Percentiles rank a stretch among this genome's conserved stretches.
Conservation (phyloP, 2,329 filamentous ascomycete genomes). For the Zarea fungicola region DNA sequence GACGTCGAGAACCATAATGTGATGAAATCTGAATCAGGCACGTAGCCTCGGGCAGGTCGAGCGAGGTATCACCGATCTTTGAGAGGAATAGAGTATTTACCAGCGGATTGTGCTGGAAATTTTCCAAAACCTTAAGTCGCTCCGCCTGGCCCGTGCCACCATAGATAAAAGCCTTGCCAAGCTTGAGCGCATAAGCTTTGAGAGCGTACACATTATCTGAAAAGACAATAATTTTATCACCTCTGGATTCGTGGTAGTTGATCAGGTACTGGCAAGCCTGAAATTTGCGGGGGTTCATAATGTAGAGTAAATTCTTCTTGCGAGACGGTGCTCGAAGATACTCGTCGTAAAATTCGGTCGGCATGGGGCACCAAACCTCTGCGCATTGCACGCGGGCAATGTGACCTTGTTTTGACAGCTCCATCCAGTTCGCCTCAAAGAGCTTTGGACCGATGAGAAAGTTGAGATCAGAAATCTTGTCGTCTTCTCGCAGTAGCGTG, state of each 20-base stretch:
- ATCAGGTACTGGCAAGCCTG: constrained; percentile 98
- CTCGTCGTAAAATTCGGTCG: constrained; percentile 93
- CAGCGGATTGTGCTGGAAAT: constrained; percentile 87
- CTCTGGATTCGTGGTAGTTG: constrained; percentile 89
- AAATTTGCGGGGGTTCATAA: constrained; percentile 97
- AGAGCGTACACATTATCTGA: constrained; percentile 96
- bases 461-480: constrained; percentile 96
- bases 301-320: constrained; percentile 60
- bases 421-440: constrained; percentile 99
- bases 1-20: constrained; percentile 92
- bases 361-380: constrained; percentile 99
- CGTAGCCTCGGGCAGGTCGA: constrained; percentile 92
- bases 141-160: constrained; percentile 83
- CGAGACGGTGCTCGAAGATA: constrained; percentile 67
- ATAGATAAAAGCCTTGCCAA: constrained; percentile 86
- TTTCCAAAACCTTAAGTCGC: constrained; percentile 80
- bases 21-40: constrained; percentile 97
- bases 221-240: constrained; percentile 97
- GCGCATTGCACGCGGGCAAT: constrained; percentile 97
- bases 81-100: constrained; percentile 94
- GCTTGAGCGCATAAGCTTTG: constrained; percentile 74
- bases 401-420: constrained; percentile 91
- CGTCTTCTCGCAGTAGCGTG: constrained; percentile 89
- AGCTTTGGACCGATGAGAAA: constrained; percentile 96
- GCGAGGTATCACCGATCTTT: constrained; percentile 97